A percentile compares a stretch with the other conserved stretches of the same genome.
phyloP scores from a whole-genome alignment of 2,329 filamentous ascomycete species.

The Byssochlamys sp. region DNA sequence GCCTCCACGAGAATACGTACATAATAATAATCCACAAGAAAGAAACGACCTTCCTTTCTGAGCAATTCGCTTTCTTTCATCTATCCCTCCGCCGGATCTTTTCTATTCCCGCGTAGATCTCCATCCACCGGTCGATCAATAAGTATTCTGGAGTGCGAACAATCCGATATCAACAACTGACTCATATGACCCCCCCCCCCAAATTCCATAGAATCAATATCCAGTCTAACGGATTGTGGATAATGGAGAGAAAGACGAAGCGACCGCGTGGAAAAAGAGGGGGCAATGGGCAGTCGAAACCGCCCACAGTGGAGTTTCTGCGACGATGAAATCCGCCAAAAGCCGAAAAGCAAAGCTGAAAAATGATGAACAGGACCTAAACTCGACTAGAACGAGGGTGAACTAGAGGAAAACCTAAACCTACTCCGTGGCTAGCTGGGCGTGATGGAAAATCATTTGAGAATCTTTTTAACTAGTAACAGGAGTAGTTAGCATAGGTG shows the following conservation, averaged over 20 bases:
- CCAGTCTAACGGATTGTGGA: background rate
- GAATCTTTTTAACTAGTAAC: no score
- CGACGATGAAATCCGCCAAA: background rate
- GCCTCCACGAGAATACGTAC: background rate
- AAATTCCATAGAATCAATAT: background rate
- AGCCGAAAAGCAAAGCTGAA: background rate
- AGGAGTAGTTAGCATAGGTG: no score
- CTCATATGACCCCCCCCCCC: background rate
- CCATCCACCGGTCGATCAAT: background rate
- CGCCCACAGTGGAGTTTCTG: background rate
- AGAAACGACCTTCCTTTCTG: background rate
- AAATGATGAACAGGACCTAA: background rate
- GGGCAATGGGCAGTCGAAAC: background rate
- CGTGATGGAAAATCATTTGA: no score
- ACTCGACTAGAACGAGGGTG: background rate
- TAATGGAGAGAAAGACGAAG: background rate
- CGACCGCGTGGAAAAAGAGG: background rate
- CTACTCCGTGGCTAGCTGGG: no score
- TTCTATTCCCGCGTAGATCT: background rate
- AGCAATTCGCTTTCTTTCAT: background rate
- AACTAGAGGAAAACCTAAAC: background rate
- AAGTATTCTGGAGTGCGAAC: no score
- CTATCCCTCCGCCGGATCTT: background rate
- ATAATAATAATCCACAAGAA: background rate
- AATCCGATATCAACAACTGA: no score